Conservation (phyloP, 2,329 filamentous ascomycete species). For the Aureobasidium uvarum region DNA sequence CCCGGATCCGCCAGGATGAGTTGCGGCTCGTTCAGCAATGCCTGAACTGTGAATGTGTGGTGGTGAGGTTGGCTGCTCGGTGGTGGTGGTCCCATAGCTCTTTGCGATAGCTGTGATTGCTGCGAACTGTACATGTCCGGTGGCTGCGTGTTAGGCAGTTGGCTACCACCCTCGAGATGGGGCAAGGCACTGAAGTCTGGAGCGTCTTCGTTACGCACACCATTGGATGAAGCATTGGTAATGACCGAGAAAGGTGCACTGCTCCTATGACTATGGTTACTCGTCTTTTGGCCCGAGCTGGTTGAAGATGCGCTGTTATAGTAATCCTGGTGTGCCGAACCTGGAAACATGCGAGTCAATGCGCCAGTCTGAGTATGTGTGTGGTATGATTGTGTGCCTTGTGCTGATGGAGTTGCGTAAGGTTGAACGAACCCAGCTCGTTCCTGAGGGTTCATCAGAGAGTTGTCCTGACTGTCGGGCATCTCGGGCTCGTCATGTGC, state of each 20-base stretch:
- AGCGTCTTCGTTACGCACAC: conserved; percentile 49
- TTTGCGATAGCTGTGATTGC: conserved; percentile 39
- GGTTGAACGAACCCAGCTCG: conserved; percentile 37
- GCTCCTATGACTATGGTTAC: conserved; percentile 42
- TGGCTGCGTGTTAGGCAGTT: conserved; percentile 64
- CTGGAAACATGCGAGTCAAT: conserved; percentile 58
- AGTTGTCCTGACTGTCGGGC: conserved; percentile 44
- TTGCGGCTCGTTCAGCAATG: conserved; percentile 44
- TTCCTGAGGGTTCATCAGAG: conserved; percentile 34
- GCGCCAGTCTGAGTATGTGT: conserved; percentile 62
- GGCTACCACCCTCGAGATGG: conserved; percentile 51
- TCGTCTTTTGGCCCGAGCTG: conserved; percentile 74
- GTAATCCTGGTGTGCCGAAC: conserved; percentile 60
- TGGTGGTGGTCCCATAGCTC: conserved; percentile 37
- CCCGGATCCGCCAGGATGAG: conserved; percentile 48
- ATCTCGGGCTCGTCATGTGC: conserved; percentile 47
- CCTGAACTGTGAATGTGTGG: conserved; percentile 38
- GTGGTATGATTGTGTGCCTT: conserved; percentile 48
- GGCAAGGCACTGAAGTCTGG: conserved; percentile 57
- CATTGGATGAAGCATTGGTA: conserved; percentile 56
- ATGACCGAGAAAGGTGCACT: conserved; percentile 53
- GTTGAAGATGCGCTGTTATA: conserved; percentile 90
- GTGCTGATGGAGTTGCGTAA: conserved; percentile 33
- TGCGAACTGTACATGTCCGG: conserved; percentile 37
- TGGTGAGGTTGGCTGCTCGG: conserved; percentile 33